These are phyloP conservation scores for Lasiodiplodia sp. DNA, from an alignment of 2,329 filamentous ascomycete genomes.

Conservation along the genomic window DNA sequence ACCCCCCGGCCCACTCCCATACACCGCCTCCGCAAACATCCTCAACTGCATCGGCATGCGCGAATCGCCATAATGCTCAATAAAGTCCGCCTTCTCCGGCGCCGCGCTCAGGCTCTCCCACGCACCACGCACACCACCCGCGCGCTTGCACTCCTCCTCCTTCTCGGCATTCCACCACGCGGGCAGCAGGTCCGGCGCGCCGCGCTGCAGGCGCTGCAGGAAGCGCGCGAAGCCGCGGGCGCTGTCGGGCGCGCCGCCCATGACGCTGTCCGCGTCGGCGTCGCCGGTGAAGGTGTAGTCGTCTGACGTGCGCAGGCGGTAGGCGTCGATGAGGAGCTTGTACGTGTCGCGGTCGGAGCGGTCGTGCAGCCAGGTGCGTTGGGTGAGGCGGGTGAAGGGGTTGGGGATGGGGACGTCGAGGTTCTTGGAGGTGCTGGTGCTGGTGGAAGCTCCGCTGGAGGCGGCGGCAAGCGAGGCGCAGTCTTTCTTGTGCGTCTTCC, in stretches of 20 bases:
- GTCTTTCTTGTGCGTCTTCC: constrained; percentile 45
- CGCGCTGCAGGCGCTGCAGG: constrained; percentile 31
- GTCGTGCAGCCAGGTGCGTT: constrained; percentile 39
- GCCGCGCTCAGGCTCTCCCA: constrained; percentile 35
- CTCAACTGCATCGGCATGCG: constrained; percentile 40
- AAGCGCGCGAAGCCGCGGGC: constrained; percentile 35
- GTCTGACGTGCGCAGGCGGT: constrained; percentile 39
- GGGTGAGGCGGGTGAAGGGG: constrained; percentile 37
- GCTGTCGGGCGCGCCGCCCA: constrained; percentile 34
- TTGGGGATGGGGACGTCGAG: constrained; percentile 36
- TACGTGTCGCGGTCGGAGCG: constrained; percentile 37
- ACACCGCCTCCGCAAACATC: constrained; percentile 38
- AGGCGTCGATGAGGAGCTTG: constrained; percentile 43
- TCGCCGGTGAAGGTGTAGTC: constrained; percentile 29
- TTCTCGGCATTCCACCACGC: constrained; percentile 38
- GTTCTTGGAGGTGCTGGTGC: constrained; percentile 1
- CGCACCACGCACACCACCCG: constrained; percentile 22
- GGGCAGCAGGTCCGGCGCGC: constrained; percentile 34
- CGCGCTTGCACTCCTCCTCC: constrained; percentile 34
- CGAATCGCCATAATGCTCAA: constrained; percentile 36
- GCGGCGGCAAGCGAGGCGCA: constrained; percentile 32
- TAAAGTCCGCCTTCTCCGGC: constrained; percentile 35
- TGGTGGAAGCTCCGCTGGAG: constrained; percentile 20
- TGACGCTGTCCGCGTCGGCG: constrained; percentile 34
- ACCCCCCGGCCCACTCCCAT: constrained; percentile 34